Evolutionary conservation across 2,329 filamentous ascomycete species (phyloP).

Genomic region (Magnaporthiopsis rhizophila): DNA sequence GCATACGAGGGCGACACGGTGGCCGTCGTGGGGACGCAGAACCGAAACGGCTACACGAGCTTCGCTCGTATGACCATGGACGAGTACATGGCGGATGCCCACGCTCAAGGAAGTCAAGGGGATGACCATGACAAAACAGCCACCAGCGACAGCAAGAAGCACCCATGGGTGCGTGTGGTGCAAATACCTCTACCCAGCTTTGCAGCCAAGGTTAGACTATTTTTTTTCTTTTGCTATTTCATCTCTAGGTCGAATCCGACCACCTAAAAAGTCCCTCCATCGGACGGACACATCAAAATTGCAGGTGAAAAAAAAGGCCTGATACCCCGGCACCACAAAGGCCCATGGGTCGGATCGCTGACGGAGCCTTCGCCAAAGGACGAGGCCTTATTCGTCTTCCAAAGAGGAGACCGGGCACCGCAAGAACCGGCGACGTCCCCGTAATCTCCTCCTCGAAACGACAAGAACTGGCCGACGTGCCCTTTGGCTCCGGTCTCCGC

Average conservation of each 20-base stretch:
- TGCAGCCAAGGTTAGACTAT: conserved; percentile 46
- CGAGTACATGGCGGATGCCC: conserved; percentile 50
- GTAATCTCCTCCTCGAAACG: background rate
- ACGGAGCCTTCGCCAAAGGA: conserved; percentile 29
- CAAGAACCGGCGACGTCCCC: background rate
- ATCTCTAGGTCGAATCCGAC: background rate
- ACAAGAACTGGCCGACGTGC: background rate
- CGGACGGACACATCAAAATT: no score
- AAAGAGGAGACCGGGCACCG: conserved; percentile 32
- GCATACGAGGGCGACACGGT: conserved; percentile 57
- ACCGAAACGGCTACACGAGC: conserved; percentile 64
- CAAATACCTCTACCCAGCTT: conserved; percentile 67
- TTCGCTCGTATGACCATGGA: conserved; percentile 58
- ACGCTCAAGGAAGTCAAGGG: conserved; percentile 29
- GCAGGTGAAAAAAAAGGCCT: no score
- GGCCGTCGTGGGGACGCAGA: conserved; percentile 68
- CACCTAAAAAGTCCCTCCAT: background rate
- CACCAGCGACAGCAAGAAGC: conserved; percentile 11
- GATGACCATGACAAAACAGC: background rate
- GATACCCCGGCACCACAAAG: no score
- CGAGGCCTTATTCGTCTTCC: conserved; percentile 64
- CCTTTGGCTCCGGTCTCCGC: no score
- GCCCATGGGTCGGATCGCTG: background rate
- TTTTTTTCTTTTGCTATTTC: background rate
- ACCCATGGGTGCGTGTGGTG: conserved; percentile 47